A percentile compares a stretch with the other conserved stretches of the same genome.
Conservation (phyloP, 257 asterid genomes). For the Fraxinus quadrangulata region DNA sequence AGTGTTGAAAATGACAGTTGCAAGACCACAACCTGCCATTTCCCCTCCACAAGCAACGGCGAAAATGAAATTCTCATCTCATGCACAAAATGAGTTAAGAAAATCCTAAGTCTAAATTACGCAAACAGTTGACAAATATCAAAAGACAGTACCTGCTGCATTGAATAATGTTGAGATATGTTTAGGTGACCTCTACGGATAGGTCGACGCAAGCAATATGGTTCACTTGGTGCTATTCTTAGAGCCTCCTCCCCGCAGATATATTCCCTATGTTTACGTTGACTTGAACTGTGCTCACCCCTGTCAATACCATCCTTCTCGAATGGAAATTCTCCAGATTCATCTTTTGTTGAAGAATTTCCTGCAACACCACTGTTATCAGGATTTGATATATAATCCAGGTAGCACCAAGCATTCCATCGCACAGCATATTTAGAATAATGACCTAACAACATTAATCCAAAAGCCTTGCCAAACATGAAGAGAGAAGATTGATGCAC, state of each 20-base stretch:
- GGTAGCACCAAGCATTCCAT: constrained; percentile 16
- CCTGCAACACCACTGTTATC: constrained; percentile 43
- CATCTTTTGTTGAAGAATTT: constrained; percentile 29
- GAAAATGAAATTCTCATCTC: constrained; percentile 1
- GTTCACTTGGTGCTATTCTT: constrained; percentile 70
- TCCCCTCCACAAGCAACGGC: constrained; percentile 17
- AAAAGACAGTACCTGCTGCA: constrained; percentile 71
- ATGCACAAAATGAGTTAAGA: constrained; percentile 9
- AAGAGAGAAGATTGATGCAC: constrained; percentile 2
- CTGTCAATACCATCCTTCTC: constrained; percentile 45
- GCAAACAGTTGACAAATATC: constrained; percentile 12
- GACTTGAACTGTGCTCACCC: constrained; percentile 51
- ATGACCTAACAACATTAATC: constrained; percentile 3
- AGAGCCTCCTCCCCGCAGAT: constrained; percentile 96
- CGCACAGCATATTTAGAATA: constrained; percentile 3
- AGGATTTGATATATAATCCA: constrained; percentile 20
- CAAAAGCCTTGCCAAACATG: background rate
- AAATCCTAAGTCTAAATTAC: constrained; percentile 19
- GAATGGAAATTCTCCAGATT: constrained; percentile 40
- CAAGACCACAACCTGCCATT: constrained; percentile 9
- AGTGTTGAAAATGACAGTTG: constrained; percentile 15
- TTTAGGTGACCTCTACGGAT: constrained; percentile 97
- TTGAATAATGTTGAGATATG: constrained; percentile 77
- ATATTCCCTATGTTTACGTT: constrained; percentile 63
- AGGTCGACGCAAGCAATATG: constrained; percentile 91